Evolutionary conservation across 352 stramenopile species (phyloP).

Genomic region (Elongisporangium prolatum): DNA sequence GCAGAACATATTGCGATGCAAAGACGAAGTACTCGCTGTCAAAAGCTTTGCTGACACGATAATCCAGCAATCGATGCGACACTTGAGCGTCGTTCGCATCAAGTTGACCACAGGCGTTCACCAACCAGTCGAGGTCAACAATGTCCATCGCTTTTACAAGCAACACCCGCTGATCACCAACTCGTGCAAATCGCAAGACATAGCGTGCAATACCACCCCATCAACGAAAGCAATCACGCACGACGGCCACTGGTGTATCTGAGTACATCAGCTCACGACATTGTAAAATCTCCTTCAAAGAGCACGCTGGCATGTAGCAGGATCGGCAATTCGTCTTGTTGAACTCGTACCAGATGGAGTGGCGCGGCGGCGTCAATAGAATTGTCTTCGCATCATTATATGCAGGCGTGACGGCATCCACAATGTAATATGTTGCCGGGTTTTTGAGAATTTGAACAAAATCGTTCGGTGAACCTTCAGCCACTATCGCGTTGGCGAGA

Average conservation of each 20-base stretch:
- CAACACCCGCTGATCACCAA: slow-evolving; percentile 1
- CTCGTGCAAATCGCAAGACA: slow-evolving; percentile 6
- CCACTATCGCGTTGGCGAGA: slow-evolving; percentile 4
- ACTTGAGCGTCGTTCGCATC: slow-evolving; percentile 6
- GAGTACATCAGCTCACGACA: slow-evolving; percentile 14
- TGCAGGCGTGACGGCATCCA: slow-evolving; percentile 21
- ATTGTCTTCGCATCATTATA: slow-evolving; percentile 19
- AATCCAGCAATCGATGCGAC: slow-evolving; percentile 8
- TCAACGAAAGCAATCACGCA: no score
- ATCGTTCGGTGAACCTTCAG: slow-evolving; percentile 15
- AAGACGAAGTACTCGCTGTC: slow-evolving; percentile 7
- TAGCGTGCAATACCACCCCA: slow-evolving; percentile 22
- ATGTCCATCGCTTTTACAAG: slow-evolving; percentile 5
- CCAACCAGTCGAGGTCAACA: slow-evolving; percentile 6
- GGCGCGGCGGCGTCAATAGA: slow-evolving; percentile 17
- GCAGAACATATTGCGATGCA: slow-evolving; percentile 9
- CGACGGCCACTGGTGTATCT: slow-evolving; percentile 6
- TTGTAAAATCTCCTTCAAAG: slow-evolving; percentile 16
- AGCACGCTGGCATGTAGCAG: slow-evolving; percentile 21
- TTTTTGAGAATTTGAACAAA: slow-evolving; percentile 22
- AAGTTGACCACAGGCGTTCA: slow-evolving; percentile 3
- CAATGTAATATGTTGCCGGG: slow-evolving; percentile 21
- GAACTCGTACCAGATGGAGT: slow-evolving; percentile 18
- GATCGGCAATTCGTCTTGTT: slow-evolving; percentile 19
- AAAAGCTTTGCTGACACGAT: slow-evolving; percentile 8